Evolutionary conservation across 2,329 filamentous ascomycete genomes (phyloP).

Genomic region (Cordyceps cateniannulata): DNA sequence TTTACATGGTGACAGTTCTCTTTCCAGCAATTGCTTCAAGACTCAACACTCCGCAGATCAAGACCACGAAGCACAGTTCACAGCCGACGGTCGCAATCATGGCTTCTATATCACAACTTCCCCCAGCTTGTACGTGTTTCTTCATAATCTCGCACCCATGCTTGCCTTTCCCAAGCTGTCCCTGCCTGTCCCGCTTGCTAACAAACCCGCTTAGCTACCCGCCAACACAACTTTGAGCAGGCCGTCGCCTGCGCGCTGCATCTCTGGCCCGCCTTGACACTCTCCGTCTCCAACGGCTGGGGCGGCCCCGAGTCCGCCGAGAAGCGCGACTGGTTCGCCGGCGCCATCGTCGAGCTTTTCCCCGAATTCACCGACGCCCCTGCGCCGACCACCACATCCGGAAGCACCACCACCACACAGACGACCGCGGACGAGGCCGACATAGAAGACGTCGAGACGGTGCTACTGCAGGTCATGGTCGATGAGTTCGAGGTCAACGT

Average conservation of each 20-base stretch:
- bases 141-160: background rate
- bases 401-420: conserved; percentile 17
- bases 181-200: background rate
- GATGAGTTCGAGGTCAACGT: conserved; percentile 94
- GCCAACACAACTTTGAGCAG: conserved; percentile 70
- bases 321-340: conserved; percentile 96
- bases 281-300: conserved; percentile 83
- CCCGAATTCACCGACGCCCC: conserved; percentile 49
- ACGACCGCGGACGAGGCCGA: conserved; percentile 50
- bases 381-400: conserved; percentile 15
- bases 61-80: background rate
- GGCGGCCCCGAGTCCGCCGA: conserved; percentile 75
- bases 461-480: conserved; percentile 82
- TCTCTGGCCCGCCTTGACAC: conserved; percentile 80
- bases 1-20: conserved; percentile 5
- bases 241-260: conserved; percentile 78
- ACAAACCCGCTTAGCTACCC: conserved; percentile 35
- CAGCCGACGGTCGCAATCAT: conserved; percentile 10
- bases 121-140: conserved; percentile 14
- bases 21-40: background rate
- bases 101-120: conserved; percentile 12
- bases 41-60: background rate
- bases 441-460: conserved; percentile 71
- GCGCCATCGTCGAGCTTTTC: conserved; percentile 77
- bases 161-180: background rate